These are phyloP conservation scores for Tranzscheliella williamsii DNA, from an alignment of 1,284 basidiomycete species.

Conservation along the genomic window DNA sequence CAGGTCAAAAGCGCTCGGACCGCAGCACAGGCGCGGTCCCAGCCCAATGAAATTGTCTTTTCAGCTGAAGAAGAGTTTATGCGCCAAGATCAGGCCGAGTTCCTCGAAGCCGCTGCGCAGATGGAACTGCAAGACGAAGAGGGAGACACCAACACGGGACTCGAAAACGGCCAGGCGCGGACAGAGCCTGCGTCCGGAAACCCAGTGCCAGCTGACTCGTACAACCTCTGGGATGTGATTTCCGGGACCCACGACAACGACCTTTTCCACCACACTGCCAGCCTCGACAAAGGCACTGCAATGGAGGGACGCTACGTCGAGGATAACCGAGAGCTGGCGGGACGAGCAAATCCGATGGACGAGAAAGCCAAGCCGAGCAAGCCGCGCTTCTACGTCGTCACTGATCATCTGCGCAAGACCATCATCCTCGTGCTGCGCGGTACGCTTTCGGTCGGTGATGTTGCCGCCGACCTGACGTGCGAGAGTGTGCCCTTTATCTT, in stretches of 20 bases:
- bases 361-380: slow-evolving; percentile 28
- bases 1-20: neutral
- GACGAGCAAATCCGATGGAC: slow-evolving; percentile 3
- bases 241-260: slow-evolving; percentile 49
- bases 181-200: neutral
- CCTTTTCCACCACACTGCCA: slow-evolving; percentile 49
- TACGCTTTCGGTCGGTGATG: slow-evolving; percentile 53
- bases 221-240: slow-evolving; percentile 45
- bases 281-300: slow-evolving; percentile 32
- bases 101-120: slow-evolving; percentile 37
- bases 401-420: slow-evolving; percentile 43
- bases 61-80: slow-evolving; percentile 45
- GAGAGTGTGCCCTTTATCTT: slow-evolving; percentile 40
- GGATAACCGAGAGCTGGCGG: neutral
- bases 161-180: neutral
- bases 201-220: slow-evolving; percentile 15
- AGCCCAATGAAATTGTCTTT: slow-evolving; percentile 13
- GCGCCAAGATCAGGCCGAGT: slow-evolving; percentile 31
- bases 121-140: slow-evolving; percentile 47
- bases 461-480: slow-evolving; percentile 59
- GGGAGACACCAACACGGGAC: neutral
- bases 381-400: slow-evolving; percentile 54
- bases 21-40: neutral
- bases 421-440: slow-evolving; percentile 55
- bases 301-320: slow-evolving; percentile 37